Evolutionary conservation across 352 stramenopile genomes (phyloP).

Genomic region (Phytophthora melonis): DNA sequence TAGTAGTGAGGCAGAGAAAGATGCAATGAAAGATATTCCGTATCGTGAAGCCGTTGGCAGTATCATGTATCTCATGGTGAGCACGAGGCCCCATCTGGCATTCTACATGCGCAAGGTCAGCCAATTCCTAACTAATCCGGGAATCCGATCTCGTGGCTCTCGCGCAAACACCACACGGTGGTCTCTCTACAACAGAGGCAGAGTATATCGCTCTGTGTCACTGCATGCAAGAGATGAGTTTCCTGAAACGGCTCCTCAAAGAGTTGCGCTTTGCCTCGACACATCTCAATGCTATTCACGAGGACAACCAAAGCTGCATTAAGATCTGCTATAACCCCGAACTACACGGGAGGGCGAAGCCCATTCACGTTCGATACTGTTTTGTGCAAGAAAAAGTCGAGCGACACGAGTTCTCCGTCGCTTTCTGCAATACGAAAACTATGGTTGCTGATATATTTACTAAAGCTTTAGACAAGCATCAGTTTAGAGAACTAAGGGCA

Average conservation of each 20-base stretch:
- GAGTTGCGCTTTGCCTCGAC: constrained; percentile 6
- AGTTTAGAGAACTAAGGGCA: constrained; percentile 9
- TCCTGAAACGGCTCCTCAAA: constrained; percentile 7
- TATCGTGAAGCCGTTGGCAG: constrained; percentile 31
- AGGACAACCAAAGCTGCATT: constrained; percentile 54
- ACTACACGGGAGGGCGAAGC: constrained; percentile 39
- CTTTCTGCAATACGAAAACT: constrained; percentile 25
- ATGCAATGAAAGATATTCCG: constrained; percentile 23
- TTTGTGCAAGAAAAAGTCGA: too few relatives aligned
- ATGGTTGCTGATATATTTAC: constrained; percentile 48
- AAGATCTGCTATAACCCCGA: constrained; percentile 40
- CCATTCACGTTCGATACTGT: constrained; percentile 48
- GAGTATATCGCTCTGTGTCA: constrained; percentile 8
- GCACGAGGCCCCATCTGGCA: constrained; percentile 23
- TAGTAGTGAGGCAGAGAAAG: constrained; percentile 13
- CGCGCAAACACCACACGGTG: constrained; percentile 19
- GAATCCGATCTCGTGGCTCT: constrained; percentile 21
- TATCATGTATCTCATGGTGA: constrained; percentile 33
- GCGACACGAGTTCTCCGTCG: constrained; percentile 26
- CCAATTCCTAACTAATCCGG: constrained; percentile 30
- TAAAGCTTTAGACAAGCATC: constrained; percentile 31
- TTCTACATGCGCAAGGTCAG: constrained; percentile 31
- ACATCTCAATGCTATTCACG: constrained; percentile 22
- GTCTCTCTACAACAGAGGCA: constrained; percentile 2
- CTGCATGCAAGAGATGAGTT: constrained; percentile 15